A percentile compares a stretch with the other conserved stretches of the same genome.
Conservation (phyloP, 129 eudicot genomes). For the Smallanthus sonchifolius region DNA sequence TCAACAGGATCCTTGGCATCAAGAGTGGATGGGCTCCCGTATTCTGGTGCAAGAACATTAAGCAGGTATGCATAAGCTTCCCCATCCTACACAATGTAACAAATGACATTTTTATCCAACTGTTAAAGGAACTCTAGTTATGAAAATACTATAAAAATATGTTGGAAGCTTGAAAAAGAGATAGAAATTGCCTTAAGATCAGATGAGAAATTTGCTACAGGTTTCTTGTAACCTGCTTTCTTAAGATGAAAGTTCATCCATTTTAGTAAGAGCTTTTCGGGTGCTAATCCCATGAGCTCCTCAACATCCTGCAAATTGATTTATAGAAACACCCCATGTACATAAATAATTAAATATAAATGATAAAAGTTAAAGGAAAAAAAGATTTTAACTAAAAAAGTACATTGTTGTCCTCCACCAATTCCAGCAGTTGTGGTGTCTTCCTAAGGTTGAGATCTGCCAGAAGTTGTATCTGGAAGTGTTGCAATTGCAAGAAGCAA, state of each 20-base stretch:
- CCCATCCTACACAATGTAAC: constrained; percentile 56
- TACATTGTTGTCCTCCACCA: constrained; percentile 86
- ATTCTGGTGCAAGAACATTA: constrained; percentile 97
- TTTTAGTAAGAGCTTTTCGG: constrained; percentile 74
- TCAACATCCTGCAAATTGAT: constrained; percentile 65
- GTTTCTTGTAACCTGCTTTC: constrained; percentile 84
- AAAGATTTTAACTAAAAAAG: not conserved
- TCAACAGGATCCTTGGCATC: constrained; percentile 76
- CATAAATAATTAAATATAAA: not conserved
- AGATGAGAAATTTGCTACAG: constrained; percentile 74
- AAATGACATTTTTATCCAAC: not conserved
- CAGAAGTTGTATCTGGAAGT: constrained; percentile 75
- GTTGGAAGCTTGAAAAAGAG: not conserved
- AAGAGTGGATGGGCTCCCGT: constrained; percentile 74
- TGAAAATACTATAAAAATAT: not conserved
- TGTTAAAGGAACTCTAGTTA: not conserved
- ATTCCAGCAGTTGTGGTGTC: constrained; percentile 90
- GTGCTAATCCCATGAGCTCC: constrained; percentile 86
- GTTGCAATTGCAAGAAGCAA: constrained; percentile 16
- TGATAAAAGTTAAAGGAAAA: not conserved
- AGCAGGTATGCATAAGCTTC: constrained; percentile 96
- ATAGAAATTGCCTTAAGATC: constrained; percentile 65
- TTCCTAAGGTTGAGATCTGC: constrained; percentile 92
- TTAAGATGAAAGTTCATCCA: constrained; percentile 98
- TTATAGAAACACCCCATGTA: not conserved